Evolutionary conservation across 306 rosid genomes (phyloP).

Genomic region (Vigna unguiculata): DNA sequence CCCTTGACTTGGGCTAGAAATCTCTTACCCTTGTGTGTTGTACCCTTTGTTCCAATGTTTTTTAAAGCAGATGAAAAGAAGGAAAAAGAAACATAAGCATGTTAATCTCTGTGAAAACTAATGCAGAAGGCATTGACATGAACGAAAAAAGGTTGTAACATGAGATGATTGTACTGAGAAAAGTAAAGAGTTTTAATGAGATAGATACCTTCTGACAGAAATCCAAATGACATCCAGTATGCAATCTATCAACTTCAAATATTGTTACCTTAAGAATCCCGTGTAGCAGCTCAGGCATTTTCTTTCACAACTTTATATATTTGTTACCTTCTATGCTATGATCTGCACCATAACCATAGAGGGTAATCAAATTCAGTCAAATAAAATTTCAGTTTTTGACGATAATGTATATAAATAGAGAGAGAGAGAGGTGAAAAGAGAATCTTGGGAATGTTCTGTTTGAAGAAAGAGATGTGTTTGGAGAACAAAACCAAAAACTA

Average conservation of each 20-base stretch:
- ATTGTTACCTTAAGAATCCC: constrained; percentile 69
- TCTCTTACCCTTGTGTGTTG: constrained; percentile 48
- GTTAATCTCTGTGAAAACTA: not conserved
- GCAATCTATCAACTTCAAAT: constrained; percentile 56
- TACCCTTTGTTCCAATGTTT: constrained; percentile 37
- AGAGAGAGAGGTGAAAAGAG: constrained; percentile 18
- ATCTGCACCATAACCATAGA: constrained; percentile 1
- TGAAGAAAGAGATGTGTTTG: constrained; percentile 61
- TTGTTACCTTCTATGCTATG: not conserved
- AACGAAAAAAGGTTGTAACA: not conserved
- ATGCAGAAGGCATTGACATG: not conserved
- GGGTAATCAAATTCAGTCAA: not conserved
- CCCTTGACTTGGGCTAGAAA: constrained; percentile 68
- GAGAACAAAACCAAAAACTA: constrained; percentile 49
- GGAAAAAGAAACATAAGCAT: not conserved
- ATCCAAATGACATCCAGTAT: constrained; percentile 48
- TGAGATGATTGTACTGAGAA: too few species aligned
- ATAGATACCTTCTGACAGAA: constrained; percentile 56
- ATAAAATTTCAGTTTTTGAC: not conserved
- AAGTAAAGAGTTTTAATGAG: not conserved
- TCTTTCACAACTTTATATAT: not conserved
- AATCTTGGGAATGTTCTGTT: constrained; percentile 36
- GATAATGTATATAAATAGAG: constrained; percentile 29
- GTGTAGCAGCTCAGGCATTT: constrained; percentile 69
- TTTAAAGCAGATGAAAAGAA: not conserved